Evolutionary conservation across 2,329 filamentous ascomycete genomes (phyloP).

Genomic region (Diaporthe humulicola): DNA sequence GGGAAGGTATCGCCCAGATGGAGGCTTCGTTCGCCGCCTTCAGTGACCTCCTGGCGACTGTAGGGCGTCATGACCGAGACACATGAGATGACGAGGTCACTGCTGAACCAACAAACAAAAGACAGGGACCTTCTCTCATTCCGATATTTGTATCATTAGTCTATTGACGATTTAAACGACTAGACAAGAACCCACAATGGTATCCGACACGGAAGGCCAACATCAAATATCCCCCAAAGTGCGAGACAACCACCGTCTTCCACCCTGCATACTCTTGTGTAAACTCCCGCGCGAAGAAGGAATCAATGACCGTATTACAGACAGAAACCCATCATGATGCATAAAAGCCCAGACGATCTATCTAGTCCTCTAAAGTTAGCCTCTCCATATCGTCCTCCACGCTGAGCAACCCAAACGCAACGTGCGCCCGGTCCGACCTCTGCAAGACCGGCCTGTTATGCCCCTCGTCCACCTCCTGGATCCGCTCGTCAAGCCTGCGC

Average conservation of each 20-base stretch:
- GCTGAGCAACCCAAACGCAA: slow-evolving; percentile 82
- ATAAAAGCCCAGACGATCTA: background rate
- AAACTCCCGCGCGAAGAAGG: background rate
- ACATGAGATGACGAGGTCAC: slow-evolving; percentile 36
- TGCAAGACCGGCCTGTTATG: slow-evolving; percentile 67
- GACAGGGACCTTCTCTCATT: background rate
- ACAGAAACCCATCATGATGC: background rate
- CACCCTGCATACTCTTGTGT: background rate
- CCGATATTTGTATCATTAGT: slow-evolving; percentile 40
- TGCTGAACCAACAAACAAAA: background rate
- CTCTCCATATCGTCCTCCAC: slow-evolving; percentile 81
- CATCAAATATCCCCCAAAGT: slow-evolving; percentile 33
- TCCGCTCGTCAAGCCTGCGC: slow-evolving; percentile 64
- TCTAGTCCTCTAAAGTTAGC: slow-evolving; percentile 64
- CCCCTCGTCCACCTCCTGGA: slow-evolving; percentile 61
- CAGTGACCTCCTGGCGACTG: background rate
- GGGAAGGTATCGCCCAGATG: background rate
- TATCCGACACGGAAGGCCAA: slow-evolving; percentile 18
- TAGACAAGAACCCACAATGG: slow-evolving; percentile 17
- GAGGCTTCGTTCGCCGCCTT: too few species aligned
- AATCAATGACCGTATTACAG: background rate
- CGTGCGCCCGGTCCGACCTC: slow-evolving; percentile 74
- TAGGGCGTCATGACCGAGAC: slow-evolving; percentile 29
- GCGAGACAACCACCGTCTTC: background rate
- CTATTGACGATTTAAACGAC: slow-evolving; percentile 33